A percentile compares a stretch with the other conserved stretches of the same genome.
These are phyloP conservation scores for Lactifluus subvellereus DNA, from an alignment of 768 basidiomycete genomes.

Conservation along the genomic window DNA sequence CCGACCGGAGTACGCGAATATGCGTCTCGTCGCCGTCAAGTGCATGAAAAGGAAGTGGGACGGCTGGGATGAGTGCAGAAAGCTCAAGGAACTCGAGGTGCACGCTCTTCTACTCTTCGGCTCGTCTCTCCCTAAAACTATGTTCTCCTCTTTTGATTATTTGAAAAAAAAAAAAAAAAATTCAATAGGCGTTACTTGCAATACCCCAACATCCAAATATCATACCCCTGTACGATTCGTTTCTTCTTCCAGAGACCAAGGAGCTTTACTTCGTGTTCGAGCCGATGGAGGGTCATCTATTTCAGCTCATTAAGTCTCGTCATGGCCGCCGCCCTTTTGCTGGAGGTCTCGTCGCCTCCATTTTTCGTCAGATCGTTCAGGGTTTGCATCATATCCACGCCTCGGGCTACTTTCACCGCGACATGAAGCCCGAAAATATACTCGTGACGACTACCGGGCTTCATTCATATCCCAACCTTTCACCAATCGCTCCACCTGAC, in stretches of 20 bases:
- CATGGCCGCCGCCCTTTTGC: constrained; percentile 92
- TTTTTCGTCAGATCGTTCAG: constrained; percentile 85
- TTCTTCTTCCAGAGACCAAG: constrained; percentile 90
- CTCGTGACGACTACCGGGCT: constrained; percentile 97
- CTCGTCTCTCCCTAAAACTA: constrained; percentile 19
- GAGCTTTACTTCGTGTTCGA: constrained; percentile 99
- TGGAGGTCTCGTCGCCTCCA: constrained; percentile 92
- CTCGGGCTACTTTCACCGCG: constrained; percentile 95
- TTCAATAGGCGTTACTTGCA: constrained; percentile 78
- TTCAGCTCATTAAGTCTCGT: constrained; percentile 96
- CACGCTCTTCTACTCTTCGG: constrained; percentile 30
- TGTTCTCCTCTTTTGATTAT: constrained; percentile 8
- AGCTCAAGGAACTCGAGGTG: constrained; percentile 92
- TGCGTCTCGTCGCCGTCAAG: constrained; percentile 94
- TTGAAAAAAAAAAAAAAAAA: not conserved
- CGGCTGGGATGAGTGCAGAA: constrained; percentile 96
- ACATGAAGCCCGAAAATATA: constrained; percentile 99
- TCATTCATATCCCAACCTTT: constrained; percentile 81
- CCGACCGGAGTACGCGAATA: constrained; percentile 89
- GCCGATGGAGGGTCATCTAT: constrained; percentile 99
- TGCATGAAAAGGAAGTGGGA: constrained; percentile 98
- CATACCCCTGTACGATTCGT: constrained; percentile 98
- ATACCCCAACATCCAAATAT: constrained; percentile 96
- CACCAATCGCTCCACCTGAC: constrained; percentile 57
- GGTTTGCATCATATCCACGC: constrained; percentile 92